These are phyloP conservation scores for Metschnikowia orientalis DNA, from an alignment of 805 yeast genomes.

Conservation along the genomic window DNA sequence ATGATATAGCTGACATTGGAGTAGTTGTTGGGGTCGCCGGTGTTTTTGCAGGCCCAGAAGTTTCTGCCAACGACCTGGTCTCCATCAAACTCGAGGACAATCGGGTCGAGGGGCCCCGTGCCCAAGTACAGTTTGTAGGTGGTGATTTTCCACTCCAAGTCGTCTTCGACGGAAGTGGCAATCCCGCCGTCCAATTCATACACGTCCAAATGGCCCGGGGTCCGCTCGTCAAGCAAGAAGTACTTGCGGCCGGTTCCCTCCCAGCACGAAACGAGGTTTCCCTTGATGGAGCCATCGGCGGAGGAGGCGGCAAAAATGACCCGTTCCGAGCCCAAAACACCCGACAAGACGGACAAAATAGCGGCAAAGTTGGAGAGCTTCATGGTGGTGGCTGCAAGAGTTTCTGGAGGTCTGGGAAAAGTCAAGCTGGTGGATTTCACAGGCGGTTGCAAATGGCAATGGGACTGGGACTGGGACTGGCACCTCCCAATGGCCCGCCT, in stretches of 20 bases:
- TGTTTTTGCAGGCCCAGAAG: constrained; percentile 16
- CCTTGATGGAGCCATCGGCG: constrained; percentile 6
- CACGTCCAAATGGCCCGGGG: constrained; percentile 7
- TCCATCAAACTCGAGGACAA: constrained; percentile 5
- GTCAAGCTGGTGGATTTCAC: too few species aligned
- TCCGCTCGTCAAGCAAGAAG: constrained; percentile 8
- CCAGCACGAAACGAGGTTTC: constrained; percentile 10
- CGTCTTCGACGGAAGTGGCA: constrained; percentile 5
- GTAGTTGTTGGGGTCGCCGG: constrained; percentile 13
- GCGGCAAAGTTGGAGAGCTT: too few species aligned
- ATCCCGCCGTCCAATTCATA: constrained; percentile 8
- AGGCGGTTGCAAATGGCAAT: too few species aligned
- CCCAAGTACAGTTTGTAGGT: constrained; percentile 8
- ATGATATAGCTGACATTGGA: constrained; percentile 6
- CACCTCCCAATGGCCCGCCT: too few species aligned
- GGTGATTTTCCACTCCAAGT: constrained; percentile 6
- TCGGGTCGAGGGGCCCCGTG: constrained; percentile 11
- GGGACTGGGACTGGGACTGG: too few species aligned
- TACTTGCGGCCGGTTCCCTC: constrained; percentile 17
- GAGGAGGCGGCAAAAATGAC: constrained; percentile 8
- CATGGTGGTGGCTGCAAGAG: too few species aligned
- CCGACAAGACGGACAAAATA: too few species aligned
- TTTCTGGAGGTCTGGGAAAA: too few species aligned
- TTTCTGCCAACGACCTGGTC: constrained; percentile 6
- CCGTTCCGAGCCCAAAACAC: too few species aligned